These are phyloP conservation scores for Didymella arachidicola DNA, from an alignment of 2,329 filamentous ascomycete species.

Conservation along the genomic window DNA sequence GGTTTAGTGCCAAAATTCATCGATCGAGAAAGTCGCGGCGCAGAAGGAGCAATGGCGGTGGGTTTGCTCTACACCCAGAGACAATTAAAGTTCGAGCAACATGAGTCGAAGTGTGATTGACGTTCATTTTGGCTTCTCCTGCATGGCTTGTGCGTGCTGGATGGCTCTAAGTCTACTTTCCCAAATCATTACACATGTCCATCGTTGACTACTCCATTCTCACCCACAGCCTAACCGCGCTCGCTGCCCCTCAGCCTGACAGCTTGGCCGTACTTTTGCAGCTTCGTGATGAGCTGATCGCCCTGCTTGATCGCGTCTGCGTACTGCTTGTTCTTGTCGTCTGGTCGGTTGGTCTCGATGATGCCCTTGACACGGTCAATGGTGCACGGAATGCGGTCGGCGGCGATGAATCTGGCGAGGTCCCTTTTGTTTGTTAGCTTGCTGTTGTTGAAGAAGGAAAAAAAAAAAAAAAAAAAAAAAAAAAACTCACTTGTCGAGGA, in stretches of 20 bases:
- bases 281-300: conserved; percentile 96
- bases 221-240: conserved; percentile 66
- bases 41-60: neutral
- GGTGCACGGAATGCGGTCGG: conserved; percentile 91
- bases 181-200: conserved; percentile 31
- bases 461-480: too few relatives aligned
- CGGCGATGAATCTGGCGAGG: conserved; percentile 95
- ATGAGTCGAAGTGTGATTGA: neutral
- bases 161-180: conserved; percentile 36
- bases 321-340: conserved; percentile 99
- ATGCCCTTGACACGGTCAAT: conserved; percentile 97
- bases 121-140: conserved; percentile 13
- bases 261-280: conserved; percentile 98
- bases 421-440: conserved; percentile 65
- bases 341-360: conserved; percentile 96
- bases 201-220: neutral
- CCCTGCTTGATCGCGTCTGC: conserved; percentile 97
- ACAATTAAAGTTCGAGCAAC: too few relatives aligned
- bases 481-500: conserved; percentile 80
- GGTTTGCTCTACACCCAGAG: too few relatives aligned
- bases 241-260: conserved; percentile 94
- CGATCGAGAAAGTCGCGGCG: neutral
- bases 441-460: too few relatives aligned
- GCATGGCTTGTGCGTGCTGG: conserved; percentile 17
- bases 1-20: neutral